Evolutionary conservation across 2,329 filamentous ascomycete genomes (phyloP).

Genomic region (Golovinomyces cichoracearum): DNA sequence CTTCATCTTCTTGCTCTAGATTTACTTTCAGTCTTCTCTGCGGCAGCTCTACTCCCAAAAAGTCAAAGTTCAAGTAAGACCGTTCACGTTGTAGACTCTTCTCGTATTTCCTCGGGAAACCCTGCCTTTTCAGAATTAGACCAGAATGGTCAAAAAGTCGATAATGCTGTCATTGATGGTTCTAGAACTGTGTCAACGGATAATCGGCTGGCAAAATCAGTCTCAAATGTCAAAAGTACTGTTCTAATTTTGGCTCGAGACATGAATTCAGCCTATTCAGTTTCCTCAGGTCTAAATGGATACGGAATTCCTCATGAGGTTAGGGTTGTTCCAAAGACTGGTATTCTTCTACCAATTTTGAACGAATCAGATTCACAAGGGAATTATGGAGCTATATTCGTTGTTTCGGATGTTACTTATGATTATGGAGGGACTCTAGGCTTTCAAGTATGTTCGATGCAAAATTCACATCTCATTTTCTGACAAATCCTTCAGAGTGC

Average conservation of each 20-base stretch:
- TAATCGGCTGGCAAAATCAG: not conserved
- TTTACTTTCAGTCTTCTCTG: not conserved
- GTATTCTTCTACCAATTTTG: conserved; percentile 24
- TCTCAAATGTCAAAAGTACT: conserved; percentile 16
- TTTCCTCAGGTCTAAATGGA: conserved; percentile 27
- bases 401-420: conserved; percentile 13
- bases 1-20: not conserved
- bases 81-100: too few species aligned
- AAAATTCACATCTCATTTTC: not conserved
- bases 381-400: conserved; percentile 33
- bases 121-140: not conserved
- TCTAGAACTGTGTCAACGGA: not conserved
- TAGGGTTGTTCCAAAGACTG: conserved; percentile 26
- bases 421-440: conserved; percentile 23
- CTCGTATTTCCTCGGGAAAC: not conserved
- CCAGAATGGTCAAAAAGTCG: not conserved
- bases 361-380: conserved; percentile 22
- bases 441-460: conserved; percentile 3
- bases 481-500: conserved; percentile 5
- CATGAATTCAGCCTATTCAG: conserved; percentile 21
- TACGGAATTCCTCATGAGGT: conserved; percentile 34
- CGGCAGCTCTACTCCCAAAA: not conserved
- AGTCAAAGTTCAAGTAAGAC: too few species aligned
- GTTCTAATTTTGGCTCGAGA: conserved; percentile 31
- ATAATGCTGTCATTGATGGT: not conserved